phyloP scores from a whole-genome alignment of 352 stramenopile species.

The Phytopythium litorale region DNA sequence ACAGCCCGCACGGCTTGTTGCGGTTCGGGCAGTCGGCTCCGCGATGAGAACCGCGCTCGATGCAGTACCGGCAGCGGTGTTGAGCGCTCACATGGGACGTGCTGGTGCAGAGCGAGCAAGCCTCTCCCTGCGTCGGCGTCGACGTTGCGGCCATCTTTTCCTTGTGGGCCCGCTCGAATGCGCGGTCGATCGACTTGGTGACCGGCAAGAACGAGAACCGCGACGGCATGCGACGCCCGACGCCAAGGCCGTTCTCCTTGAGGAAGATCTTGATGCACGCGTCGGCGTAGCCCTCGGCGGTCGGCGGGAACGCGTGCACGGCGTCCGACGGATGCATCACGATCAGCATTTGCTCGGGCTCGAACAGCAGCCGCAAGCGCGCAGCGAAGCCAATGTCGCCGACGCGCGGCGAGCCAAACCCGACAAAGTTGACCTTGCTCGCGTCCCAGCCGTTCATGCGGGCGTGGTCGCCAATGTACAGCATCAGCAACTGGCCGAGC shows the following conservation, averaged over 20 bases:
- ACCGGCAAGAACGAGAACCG: conserved; percentile 78
- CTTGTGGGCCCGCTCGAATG: conserved; percentile 68
- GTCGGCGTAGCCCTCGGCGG: conserved; percentile 75
- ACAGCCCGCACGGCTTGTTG: conserved; percentile 61
- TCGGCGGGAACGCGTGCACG: conserved; percentile 81
- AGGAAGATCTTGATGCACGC: conserved; percentile 84
- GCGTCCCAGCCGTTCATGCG: conserved; percentile 67
- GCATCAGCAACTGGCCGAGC: conserved; percentile 74
- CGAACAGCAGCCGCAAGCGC: conserved; percentile 67
- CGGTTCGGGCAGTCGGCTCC: conserved; percentile 70
- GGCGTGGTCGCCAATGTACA: conserved; percentile 73
- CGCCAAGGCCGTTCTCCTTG: conserved; percentile 59
- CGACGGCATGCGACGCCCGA: conserved; percentile 56
- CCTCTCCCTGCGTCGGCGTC: conserved; percentile 11
- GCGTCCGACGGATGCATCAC: conserved; percentile 83
- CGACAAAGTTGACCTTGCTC: conserved; percentile 83
- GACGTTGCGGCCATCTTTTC: conserved; percentile 23
- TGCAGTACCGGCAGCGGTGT: conserved; percentile 82
- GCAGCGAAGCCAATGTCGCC: conserved; percentile 78
- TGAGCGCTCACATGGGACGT: conserved; percentile 62
- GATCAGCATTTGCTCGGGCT: conserved; percentile 74
- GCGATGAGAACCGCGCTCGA: conserved; percentile 70
- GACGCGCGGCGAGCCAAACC: conserved; percentile 78
- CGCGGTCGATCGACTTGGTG: conserved; percentile 70
- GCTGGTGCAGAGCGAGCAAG: conserved; percentile 61